Percentiles rank a stretch among this genome's conserved stretches.
These are phyloP conservation scores for Corylus americana DNA, from an alignment of 306 rosid genomes.

Conservation along the genomic window DNA sequence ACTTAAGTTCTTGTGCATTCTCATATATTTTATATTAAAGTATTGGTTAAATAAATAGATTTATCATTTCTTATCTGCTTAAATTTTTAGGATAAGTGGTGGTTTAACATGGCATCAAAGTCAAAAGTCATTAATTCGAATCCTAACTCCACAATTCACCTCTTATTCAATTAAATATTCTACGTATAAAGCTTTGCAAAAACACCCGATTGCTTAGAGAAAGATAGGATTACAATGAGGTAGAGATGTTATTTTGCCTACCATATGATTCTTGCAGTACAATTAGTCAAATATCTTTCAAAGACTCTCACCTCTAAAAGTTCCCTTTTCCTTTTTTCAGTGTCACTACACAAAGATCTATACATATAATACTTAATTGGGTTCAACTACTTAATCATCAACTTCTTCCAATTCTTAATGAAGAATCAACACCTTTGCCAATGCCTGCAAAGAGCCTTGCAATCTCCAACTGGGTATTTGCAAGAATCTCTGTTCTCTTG, in stretches of 20 bases:
- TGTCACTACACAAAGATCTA: background rate
- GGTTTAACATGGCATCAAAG: too few relatives aligned
- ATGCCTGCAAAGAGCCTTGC: constrained; percentile 83
- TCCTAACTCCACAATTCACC: too few relatives aligned
- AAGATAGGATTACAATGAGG: background rate
- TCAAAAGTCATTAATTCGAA: too few relatives aligned
- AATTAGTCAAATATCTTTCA: background rate
- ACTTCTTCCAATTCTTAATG: constrained; percentile 84
- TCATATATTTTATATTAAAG: too few relatives aligned
- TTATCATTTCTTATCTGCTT: too few relatives aligned
- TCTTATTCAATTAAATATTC: too few relatives aligned
- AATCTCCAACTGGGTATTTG: constrained; percentile 90
- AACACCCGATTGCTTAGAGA: background rate
- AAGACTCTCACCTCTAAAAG: background rate
- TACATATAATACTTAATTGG: constrained; percentile 1
- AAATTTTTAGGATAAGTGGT: too few relatives aligned
- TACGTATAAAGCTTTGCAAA: background rate
- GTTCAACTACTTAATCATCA: constrained; percentile 18
- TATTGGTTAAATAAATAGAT: too few relatives aligned
- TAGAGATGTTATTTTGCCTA: constrained; percentile 4
- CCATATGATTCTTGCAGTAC: background rate
- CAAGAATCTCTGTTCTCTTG: constrained; percentile 85
- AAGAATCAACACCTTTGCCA: constrained; percentile 82
- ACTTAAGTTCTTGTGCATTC: too few relatives aligned
- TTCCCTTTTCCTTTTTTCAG: background rate